Base-by-base conservation (phyloP, 2,329 filamentous ascomycete species). In the Cephalotrichum gorgonifer region DNA sequence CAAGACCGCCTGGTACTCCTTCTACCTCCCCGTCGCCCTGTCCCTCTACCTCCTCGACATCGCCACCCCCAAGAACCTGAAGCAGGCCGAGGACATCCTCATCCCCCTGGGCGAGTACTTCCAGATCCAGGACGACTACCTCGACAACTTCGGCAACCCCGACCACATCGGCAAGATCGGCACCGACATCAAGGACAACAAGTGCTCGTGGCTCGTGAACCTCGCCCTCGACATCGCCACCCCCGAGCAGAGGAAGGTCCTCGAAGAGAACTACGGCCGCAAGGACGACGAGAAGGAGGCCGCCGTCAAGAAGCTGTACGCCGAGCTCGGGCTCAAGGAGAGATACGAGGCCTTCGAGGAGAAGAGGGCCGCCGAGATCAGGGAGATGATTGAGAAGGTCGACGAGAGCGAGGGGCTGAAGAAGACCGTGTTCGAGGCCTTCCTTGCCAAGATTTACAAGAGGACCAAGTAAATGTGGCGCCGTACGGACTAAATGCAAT, bases 1-100 rank as follows among this genome's bases (percentile, higher is more conserved):
- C 83, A 98, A 98, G 82, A 98, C 93, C 23, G 90, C 93, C 47
- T 98, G 94, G 76, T 98, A 98, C 77, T 94, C 86, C 62, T 98
- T 98, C 78, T 97, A 97, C 73, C 85, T 98, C 14, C 93, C 93
- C 51, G 89, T 98, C 50, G 91, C 89, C 9, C 79, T 98, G 42
- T 88, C 93, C 5, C 76, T 98, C 59, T 76, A 91, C 74, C 85
- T 89, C 70, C 80, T 90, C 57, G 83, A 88, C 62, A 76, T 90
- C 52, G 93, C 91, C 22, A 93, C 88, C 8, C 80, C 84, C 26
- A 80, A 86, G 70, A 97, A 96, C 74, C 81, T 98, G 53, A 85
- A 91, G 71, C 85, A 86, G 62, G 85, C 88, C 42, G 81, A 93
- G 66, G 83, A 90, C 56, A 96, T 98, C 62, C 81, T 98, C 52